Evolutionary conservation across 116 monocot genomes (phyloP).

Genomic region (Thalassia testudinum): DNA sequence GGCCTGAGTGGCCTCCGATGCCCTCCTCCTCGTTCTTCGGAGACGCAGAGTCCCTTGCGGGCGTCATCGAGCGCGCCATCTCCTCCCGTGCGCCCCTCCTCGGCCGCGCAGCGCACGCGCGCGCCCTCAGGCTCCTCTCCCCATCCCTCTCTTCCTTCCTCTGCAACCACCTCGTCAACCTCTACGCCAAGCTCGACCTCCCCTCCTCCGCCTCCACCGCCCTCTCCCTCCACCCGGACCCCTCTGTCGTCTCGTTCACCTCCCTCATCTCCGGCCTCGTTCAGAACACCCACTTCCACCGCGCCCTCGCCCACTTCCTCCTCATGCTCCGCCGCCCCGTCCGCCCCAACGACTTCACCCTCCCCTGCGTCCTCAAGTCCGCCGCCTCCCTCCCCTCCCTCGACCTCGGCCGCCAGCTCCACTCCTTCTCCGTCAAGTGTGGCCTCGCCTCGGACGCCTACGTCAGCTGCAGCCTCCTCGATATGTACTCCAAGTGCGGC

Average conservation of each 20-base stretch:
- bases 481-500: constrained; percentile 73
- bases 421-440: constrained; percentile 34
- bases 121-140: constrained; percentile 27
- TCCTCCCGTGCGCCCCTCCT: constrained; percentile 23
- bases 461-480: constrained; percentile 41
- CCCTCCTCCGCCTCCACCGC: constrained; percentile 23
- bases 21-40: too few relatives aligned
- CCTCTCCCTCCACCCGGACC: constrained; percentile 28
- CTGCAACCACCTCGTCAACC: constrained; percentile 81
- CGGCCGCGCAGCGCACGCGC: constrained; percentile 45
- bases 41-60: constrained; percentile 13
- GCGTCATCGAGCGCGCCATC: constrained; percentile 33
- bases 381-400: constrained; percentile 19
- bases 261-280: constrained; percentile 61
- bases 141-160: constrained; percentile 47
- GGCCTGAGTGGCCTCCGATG: too few relatives aligned
- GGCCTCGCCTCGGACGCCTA: constrained; percentile 45
- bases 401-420: constrained; percentile 12
- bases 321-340: constrained; percentile 30
- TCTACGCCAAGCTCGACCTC: constrained; percentile 88
- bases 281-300: constrained; percentile 40
- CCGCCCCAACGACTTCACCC: constrained; percentile 18
- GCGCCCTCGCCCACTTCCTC: constrained; percentile 33
- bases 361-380: constrained; percentile 22
- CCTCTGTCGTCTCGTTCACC: constrained; percentile 69